These are phyloP conservation scores for Euphrasia arctica DNA, from an alignment of 305 asterid species.

Conservation along the genomic window DNA sequence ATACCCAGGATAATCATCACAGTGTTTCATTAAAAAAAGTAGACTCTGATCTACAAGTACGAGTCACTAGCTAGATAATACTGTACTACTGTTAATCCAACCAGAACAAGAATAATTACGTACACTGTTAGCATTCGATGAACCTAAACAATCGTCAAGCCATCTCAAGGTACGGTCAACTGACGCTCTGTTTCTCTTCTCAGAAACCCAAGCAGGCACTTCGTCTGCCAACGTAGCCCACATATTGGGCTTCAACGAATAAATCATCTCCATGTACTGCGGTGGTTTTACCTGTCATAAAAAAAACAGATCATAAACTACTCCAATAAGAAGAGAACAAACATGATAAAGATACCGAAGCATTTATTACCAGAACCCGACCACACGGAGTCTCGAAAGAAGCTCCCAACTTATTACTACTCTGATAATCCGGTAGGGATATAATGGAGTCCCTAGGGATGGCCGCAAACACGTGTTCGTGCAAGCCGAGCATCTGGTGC, in stretches of 20 bases:
- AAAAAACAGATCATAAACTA: conserved; percentile 10
- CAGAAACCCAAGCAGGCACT: conserved; percentile 92
- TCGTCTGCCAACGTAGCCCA: conserved; percentile 89
- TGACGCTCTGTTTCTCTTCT: conserved; percentile 68
- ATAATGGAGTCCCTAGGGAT: conserved; percentile 73
- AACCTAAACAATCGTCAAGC: conserved; percentile 76
- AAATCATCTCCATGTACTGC: conserved; percentile 63
- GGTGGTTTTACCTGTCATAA: conserved; percentile 58
- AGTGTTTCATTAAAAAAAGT: no score
- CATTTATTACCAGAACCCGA: conserved; percentile 61
- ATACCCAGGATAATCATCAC: no score
- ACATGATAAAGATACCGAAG: background rate
- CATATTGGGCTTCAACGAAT: conserved; percentile 74
- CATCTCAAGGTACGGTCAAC: conserved; percentile 81
- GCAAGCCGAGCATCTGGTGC: conserved; percentile 65
- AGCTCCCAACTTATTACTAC: conserved; percentile 70
- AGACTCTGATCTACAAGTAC: background rate
- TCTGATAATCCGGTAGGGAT: conserved; percentile 66
- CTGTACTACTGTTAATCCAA: background rate
- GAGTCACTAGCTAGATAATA: background rate
- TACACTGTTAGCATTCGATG: conserved; percentile 32
- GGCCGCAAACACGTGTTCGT: conserved; percentile 58
- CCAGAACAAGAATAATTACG: conserved; percentile 14
- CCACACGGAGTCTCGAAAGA: conserved; percentile 90
- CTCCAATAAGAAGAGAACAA: background rate